Base-by-base conservation (phyloP, 345 rosid species). In the Camelina hispida region DNA sequence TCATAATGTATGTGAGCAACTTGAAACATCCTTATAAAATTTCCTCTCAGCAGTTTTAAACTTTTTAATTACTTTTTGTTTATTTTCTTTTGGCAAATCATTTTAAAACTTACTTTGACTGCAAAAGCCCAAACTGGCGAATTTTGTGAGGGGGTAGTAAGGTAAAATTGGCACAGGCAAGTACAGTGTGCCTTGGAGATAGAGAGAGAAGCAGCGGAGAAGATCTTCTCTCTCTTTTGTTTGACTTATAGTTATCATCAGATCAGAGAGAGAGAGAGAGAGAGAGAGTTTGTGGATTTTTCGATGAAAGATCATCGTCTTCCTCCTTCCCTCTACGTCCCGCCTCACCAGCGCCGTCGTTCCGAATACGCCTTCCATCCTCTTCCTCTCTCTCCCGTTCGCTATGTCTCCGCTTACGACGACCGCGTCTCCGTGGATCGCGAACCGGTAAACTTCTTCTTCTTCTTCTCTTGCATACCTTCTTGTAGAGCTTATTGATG, bases 301-400 rank as follows among this genome's bases (percentile, higher is more conserved):
- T 69, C 64, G 59, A 91, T 93, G 97, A 89, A 91, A 84, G 91
- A 91, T 83, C 86, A 91, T 83, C 86, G 85, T 73, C 87, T 84
- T 67, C 89, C 84, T 58, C 78, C 87, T 35, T 82, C 91, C 0
- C 81, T 87, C 70, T 93, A 91, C 82, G 81, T 85, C 61, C 96
- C 97, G 51, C 97, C 96, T 1, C 89, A 89, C 84, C 92, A 84
- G 67, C 94, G 96, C 46, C 84, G 81, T 57, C 86, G n/a, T 22
- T 59, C 85, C 17, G 30, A 54, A 54, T 53, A 54, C 62, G 51
- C 68, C 81, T 50, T 71, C 83, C 14, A 73, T 59, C 74, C 61
- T 37, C 51, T 35, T 60, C 68, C 75, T 44, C 55, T 42, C 68
- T 7, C 50, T 81, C 70, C 85, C 11, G 7, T 78, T 12, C 69